Base-by-base conservation (phyloP, 768 basidiomycete species). In the Pleurotus cornucopiae region DNA sequence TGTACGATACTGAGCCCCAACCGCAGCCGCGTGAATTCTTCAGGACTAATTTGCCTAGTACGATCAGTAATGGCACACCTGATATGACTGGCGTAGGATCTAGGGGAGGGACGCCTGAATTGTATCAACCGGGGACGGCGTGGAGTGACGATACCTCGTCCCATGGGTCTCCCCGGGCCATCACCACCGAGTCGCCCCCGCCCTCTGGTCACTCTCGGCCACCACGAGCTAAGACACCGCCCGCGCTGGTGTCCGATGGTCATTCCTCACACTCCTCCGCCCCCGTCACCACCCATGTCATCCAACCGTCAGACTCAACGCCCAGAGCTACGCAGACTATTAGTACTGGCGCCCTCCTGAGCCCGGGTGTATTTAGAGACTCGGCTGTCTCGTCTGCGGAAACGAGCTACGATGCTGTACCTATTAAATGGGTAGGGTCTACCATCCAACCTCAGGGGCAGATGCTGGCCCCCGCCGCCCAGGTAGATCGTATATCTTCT, bases 41-140 rank as follows among this genome's bases (percentile, higher is more conserved):
- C 59, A 41, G 64, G 60, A 72, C 74, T 6, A 68, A 79, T 53
- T 67, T 83, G 23, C 80, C 84, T 2, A 86, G 83, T 59, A 76
- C 75, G 12, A 74, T 87, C 25, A 76, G 81, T 18, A 75, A 70
- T 46, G 73, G 68, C 45, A 75, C 69, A 34, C 79, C 81, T 57
- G 77, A 88, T 60, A 84, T 88, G 82, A 88, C 86, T 11, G 87
- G 87, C 11, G 60, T 89, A 25, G 87, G 87, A 26, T 67, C 76
- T 14, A 54, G 61, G 30, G 64, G 63, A 14, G 67, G 66, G 21
- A 62, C 67, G 38, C 69, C 69, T 4, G 67, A 72, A 11, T n/a
- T 53, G 14, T 40, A 40, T n/a, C 51, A 53, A 11, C 51, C 51
- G 6, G 51, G 18, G 39, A 37, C 51, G 16, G 51, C 34, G 20